Percentiles rank a stretch among this genome's conserved stretches.
Conservation (phyloP, 179 eudicot genomes). For the Drosera spatulata region DNA sequence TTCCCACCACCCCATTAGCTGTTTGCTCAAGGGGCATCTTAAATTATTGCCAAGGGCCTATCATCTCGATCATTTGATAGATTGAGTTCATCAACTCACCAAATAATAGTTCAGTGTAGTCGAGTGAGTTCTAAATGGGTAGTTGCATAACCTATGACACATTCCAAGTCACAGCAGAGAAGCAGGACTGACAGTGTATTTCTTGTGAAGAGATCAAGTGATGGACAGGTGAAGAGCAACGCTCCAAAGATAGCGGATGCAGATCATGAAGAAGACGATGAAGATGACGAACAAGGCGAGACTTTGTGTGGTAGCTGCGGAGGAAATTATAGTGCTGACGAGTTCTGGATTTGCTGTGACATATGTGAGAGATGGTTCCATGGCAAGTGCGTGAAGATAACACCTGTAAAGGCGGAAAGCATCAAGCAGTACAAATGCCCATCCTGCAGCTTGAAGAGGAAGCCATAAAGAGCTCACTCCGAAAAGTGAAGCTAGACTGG, state of each 20-base stretch:
- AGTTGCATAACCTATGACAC: too few species aligned
- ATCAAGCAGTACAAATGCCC: slow-evolving; percentile 89
- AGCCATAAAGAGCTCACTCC: neutral
- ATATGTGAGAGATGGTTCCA: slow-evolving; percentile 81
- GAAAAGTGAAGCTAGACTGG: too few species aligned
- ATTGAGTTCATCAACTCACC: too few species aligned
- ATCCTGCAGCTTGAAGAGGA: slow-evolving; percentile 28
- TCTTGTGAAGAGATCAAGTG: slow-evolving; percentile 26
- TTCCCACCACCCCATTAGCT: too few species aligned
- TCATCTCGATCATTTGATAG: too few species aligned
- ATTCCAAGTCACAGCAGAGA: too few species aligned
- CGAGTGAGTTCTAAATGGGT: too few species aligned
- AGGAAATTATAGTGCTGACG: slow-evolving; percentile 41
- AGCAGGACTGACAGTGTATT: neutral
- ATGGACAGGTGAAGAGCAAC: slow-evolving; percentile 29
- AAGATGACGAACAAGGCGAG: slow-evolving; percentile 48
- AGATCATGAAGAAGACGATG: slow-evolving; percentile 39
- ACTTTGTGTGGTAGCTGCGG: slow-evolving; percentile 80
- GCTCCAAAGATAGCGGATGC: slow-evolving; percentile 29
- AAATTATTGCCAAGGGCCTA: too few species aligned
- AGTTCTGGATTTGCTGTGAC: slow-evolving; percentile 85
- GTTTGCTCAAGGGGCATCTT: too few species aligned
- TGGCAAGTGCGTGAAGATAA: slow-evolving; percentile 74
- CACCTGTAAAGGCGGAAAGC: slow-evolving; percentile 75
- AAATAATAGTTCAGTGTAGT: too few species aligned